Percentiles rank a stretch among this genome's conserved stretches.
These are phyloP conservation scores for Colletotrichum viniferum DNA, from an alignment of 2,329 filamentous ascomycete genomes.

Conservation along the genomic window DNA sequence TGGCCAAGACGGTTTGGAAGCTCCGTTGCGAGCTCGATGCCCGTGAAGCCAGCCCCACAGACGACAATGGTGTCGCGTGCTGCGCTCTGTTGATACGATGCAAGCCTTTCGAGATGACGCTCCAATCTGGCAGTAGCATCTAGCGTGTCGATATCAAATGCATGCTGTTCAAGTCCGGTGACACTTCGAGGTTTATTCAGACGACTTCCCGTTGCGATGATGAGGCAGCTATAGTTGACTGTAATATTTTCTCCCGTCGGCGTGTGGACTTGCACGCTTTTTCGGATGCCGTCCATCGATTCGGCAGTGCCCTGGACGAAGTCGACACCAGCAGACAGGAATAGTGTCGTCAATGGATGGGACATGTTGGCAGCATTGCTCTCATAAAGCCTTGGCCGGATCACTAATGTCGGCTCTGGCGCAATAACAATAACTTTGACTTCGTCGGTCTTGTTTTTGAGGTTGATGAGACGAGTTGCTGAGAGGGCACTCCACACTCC, in stretches of 20 bases:
- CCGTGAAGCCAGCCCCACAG: constrained; percentile 38
- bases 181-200: constrained; percentile 32
- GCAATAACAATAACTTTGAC: constrained; percentile 36
- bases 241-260: background rate
- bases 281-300: constrained; percentile 22
- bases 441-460: constrained; percentile 20
- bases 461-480: constrained; percentile 34
- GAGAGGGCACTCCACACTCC: constrained; percentile 41
- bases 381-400: constrained; percentile 40
- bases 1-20: constrained; percentile 31
- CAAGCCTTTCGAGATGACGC: constrained; percentile 31
- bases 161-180: constrained; percentile 32
- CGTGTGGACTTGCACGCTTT: constrained; percentile 21
- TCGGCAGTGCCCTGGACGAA: constrained; percentile 30
- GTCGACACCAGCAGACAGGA: constrained; percentile 29
- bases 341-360: constrained; percentile 25
- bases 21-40: constrained; percentile 35
- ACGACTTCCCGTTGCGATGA: constrained; percentile 40
- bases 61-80: constrained; percentile 39
- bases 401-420: constrained; percentile 33
- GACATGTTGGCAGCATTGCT: constrained; percentile 29
- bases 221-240: constrained; percentile 35
- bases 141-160: constrained; percentile 38
- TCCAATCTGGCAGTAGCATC: constrained; percentile 29
- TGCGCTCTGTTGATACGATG: constrained; percentile 23